Evolutionary conservation across 1,284 basidiomycete genomes (phyloP), one percentile per base, ranked within the genome.

Genomic region (Cutaneotrichosporon sp.): DNA sequence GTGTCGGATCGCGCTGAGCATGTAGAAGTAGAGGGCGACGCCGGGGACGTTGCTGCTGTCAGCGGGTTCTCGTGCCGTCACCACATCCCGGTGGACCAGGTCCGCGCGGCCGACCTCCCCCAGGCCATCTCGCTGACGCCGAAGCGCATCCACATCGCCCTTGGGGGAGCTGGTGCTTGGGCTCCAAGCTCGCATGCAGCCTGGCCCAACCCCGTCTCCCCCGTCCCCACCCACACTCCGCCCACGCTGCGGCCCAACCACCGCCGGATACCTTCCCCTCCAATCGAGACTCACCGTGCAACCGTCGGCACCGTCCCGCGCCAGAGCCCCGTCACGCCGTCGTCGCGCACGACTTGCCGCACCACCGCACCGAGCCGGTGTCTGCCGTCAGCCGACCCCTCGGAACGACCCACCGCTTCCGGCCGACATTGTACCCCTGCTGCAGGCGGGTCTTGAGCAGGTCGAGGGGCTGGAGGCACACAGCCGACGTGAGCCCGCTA

Each of bases 1-100:
- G 90, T 89, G 82, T 10, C 94, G 87, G 47, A 95, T 81, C 65
- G 91, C 86, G 11, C 89, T 91, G 45, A 97, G 82, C 54, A 87
- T 84, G 11, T 94, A 92, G 82, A 97, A 92, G 81, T 97, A 97
- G 56, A 95, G 79, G 3, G 93, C 93, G 10, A 97, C 91, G 8
- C 94, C 94, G 0, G 95, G 95, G 2, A 97, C 88, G 74, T 95
- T 97, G 49, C 92, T 94, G 70, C 25, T 13, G 54, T 63, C 33
- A 63, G 62, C 20, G 7, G 45, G 4, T 25, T 18, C 2, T 2
- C 47, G 18, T 43, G 47, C 53, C 29, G 25, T 31, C 11, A 22
- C 9, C 46, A 22, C 47, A 10, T 16, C 14, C 25, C 20, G n/a
- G 38, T 38, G n/a, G n/a, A n/a, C n/a, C n/a, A n/a, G n/a, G n/a